Base-by-base conservation (phyloP, 345 rosid genomes). In the Salix exigua region DNA sequence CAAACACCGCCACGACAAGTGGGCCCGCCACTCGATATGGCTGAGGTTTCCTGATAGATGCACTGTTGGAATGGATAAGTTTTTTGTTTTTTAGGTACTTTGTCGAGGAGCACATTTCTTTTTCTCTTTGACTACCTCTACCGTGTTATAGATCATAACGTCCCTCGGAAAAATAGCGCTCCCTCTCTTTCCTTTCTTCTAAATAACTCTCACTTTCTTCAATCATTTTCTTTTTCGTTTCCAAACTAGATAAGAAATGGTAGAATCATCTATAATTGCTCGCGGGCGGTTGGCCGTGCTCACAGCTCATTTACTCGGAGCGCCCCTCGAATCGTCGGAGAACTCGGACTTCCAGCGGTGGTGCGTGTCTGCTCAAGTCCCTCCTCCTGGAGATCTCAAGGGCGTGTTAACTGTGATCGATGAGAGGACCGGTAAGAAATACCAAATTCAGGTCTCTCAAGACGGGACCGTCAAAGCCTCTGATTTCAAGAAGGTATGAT, bases 391-490 rank as follows among this genome's bases (percentile, higher is more conserved):
- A 3, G 85, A 88, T 66, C 83, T 90, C 60, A 84, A 82, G 31
- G 97, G 97, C 33, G 60, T 80, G 0, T 72, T 96, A 73, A 84
- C 89, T 62, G 66, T 96, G 72, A 75, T 91, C 70, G 98, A 96
- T 83, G 98, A 96, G 44, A 87, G 95, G 28, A 91, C 90, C 7
- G 95, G 94, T 0, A 86, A 89, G 72, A 90, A 79, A 42, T 90
- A 96, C 74, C 85, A 83, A 82, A 48, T 93, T 28, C 85, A 83
- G 26, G 87, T 92, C 5, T 85, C 97, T 46, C 77, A 85, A 4
- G 84, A 91, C 61, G 98, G 95, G 82, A 87, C 98, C 40, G 81
- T 92, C 26, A 96, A 86, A 86, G 90, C 98, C 72, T 66, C 90
- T 75, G 97, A 96, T 85, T 80, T 96, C 50, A 96, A 92, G 80